Evolutionary conservation across 176 grass and related monocot species (phyloP), one percentile per base, ranked within the genome.

Genomic region (Phyllostachys edulis): DNA sequence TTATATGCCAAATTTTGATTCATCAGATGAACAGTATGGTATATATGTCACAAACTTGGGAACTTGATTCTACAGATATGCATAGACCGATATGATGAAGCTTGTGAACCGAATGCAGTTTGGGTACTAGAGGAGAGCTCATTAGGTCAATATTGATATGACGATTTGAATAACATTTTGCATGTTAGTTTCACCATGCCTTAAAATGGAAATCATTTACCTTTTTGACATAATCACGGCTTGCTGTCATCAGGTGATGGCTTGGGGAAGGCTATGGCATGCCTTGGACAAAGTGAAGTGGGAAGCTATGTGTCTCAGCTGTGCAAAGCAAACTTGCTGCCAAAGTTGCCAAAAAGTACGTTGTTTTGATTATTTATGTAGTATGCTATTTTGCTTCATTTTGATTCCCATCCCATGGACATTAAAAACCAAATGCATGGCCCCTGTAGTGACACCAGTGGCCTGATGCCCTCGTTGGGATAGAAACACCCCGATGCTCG

Each of bases 1-100:
- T 29, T 29, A 1, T 29, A 29, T 29, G 29, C 29, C 29, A 29
- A 29, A 29, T 29, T 29, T 29, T 29, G 29, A 29, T 29, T 29
- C 29, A 29, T 29, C 29, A 29, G 1, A 29, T 29, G 29, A 29
- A 29, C 29, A 29, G 29, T 29, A 29, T 29, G 3, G 4, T 29
- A 29, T 29, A 29, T 29, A 29, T 29, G 29, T 29, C 13, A 64
- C 72, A 39, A 69, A 69, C 10, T 65, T 71, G 32, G 56, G 2
- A 44, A 55, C 51, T 85, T 57, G 56, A 57, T 46, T 81, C 42
- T 70, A 51, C 84, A 97, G 91, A 83, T 97, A 97, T 90, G 94
- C 91, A 4, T 82, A 93, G 29, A 97, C 91, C 11, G 91, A 97
- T 85, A 90, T 97, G 87, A 92, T 85, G 94, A 97, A 97, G 87